Base-by-base conservation (phyloP, 768 basidiomycete species). In the Floccularia luteovirens region DNA sequence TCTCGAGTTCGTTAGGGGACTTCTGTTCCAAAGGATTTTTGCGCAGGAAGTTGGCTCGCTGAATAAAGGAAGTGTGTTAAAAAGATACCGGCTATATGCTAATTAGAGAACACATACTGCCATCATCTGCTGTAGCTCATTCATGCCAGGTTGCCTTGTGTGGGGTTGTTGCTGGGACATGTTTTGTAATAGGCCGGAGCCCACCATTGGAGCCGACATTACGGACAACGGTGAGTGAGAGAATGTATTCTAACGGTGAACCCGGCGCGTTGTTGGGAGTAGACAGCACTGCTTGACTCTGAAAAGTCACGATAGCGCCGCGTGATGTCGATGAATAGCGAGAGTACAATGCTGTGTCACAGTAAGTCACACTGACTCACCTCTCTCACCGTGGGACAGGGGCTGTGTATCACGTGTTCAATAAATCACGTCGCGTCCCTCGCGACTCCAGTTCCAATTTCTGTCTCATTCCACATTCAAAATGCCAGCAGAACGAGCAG, bases 401-500 rank as follows among this genome's bases (percentile, higher is more conserved):
- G 36, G n/a, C n/a, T 21, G 34, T 37, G 46, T 36, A 34, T 61
- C 61, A 61, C 59, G 60, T 66, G 62, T 32, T 24, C 36, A 40
- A 50, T n/a, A 48, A 46, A 53, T 56, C 48, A 38, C 45, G 53
- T 53, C 66, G 63, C 66, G 67, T 66, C 55, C 46, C 36, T 16
- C 19, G 24, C 31, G 25, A 34, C 11, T 28, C 17, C 25, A 16
- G 27, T 24, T 5, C 16, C 36, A 23, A 21, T 42, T 22, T 13
- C 31, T 35, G 16, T 6, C 19, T 19, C 33, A 20, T 45, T 28
- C 25, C 28, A 39, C 53, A 31, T 32, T 54, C 61, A 70, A 50
- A 54, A 87, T 89, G 85, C 75, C 79, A 54, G 73, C 80, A 57
- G 82, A 88, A 69, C 64, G 87, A 54, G 85, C 85, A 45, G 88